Base-by-base conservation (phyloP, 768 basidiomycete species). In the Leccinum aurantiacum region DNA sequence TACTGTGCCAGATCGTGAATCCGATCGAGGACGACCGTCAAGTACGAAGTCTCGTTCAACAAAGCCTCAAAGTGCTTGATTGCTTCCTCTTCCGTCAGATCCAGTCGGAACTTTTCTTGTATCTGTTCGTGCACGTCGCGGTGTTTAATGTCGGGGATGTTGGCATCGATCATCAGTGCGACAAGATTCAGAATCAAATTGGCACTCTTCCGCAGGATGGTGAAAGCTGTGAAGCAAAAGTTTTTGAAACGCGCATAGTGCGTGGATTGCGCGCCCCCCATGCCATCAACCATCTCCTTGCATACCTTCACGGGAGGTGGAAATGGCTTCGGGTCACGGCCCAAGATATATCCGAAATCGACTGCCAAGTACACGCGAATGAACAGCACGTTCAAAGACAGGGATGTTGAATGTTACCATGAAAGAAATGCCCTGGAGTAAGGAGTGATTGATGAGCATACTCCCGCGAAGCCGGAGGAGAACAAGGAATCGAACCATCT, bases 241-340 rank as follows among this genome's bases (percentile, higher is more conserved):
- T 86, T 90, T 75, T 98, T 95, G 86, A 99, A 99, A 31, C 95
- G 89, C 25, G 88, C 84, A 74, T 98, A 98, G 72, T 98, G 96
- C n/a, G 90, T 84, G 6, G 95, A 96, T 68, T 91, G 86, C 1
- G 92, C 88, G 11, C 97, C 96, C n/a, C 97, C 97, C 95, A 99
- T 96, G 11, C 92, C 96, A 71, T 99, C 97, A 0, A 98, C 93
- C 97, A 98, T 99, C 71, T 98, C 97, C 69, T 96, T 95, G 76
- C 95, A 98, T 44, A 99, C 91, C 73, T 99, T 99, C 65, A 98
- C 95, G 13, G 95, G 92, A 6, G 97, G 97, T 2, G 97, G 95
- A 71, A 95, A 96, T 0, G 95, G 93, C 69, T 99, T 98, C 0
- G 97, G 97, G 71, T 98, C 97, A 3, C 95, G 88, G 3, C 97